Percentiles rank a stretch among this genome's conserved stretches.
phyloP scores from a whole-genome alignment of 345 rosid species.

The Eutrema heterophyllum region DNA sequence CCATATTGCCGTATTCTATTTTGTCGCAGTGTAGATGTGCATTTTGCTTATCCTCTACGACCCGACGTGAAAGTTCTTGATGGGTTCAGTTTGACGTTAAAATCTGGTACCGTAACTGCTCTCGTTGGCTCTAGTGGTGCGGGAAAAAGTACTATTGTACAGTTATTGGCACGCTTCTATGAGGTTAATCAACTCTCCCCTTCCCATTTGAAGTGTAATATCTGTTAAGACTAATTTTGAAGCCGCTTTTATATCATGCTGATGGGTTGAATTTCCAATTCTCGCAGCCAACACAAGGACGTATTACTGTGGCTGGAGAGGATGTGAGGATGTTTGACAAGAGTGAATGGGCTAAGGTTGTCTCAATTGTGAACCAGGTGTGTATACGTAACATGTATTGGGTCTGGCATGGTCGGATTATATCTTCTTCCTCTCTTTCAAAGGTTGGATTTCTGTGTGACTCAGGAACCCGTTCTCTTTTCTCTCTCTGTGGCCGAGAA shows the following conservation, averaged over 20 bases:
- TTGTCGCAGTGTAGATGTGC: constrained; percentile 58
- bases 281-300: constrained; percentile 81
- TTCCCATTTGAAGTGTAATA: neutral
- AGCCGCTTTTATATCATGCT: neutral
- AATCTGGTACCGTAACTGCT: constrained; percentile 84
- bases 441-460: neutral
- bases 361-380: constrained; percentile 97
- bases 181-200: constrained; percentile 46
- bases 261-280: constrained; percentile 21
- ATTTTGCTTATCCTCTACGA: constrained; percentile 84
- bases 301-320: constrained; percentile 79
- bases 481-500: constrained; percentile 91
- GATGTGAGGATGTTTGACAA: constrained; percentile 91
- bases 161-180: constrained; percentile 87
- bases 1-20: neutral
- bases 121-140: constrained; percentile 97
- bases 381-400: neutral
- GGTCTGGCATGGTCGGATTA: neutral
- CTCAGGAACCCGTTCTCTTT: constrained; percentile 93
- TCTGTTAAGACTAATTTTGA: neutral
- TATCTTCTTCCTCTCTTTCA: neutral
- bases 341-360: constrained; percentile 83
- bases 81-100: constrained; percentile 65
- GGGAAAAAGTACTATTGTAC: constrained; percentile 94
- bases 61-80: constrained; percentile 72